Conservation (phyloP, 2,329 filamentous ascomycete genomes). For the Cadophora sp. region DNA sequence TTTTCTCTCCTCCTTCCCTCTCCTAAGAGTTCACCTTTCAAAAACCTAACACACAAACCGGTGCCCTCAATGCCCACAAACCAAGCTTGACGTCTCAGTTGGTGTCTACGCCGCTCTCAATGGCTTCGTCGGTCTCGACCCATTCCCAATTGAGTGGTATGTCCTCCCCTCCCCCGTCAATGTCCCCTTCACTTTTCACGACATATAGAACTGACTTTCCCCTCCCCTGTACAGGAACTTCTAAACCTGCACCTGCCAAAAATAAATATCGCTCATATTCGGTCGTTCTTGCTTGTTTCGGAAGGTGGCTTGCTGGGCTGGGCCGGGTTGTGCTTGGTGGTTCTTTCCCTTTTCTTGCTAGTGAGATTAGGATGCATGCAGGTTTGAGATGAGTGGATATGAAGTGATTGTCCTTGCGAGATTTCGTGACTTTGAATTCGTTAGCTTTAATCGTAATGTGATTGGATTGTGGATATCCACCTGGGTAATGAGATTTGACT, state of each 20-base stretch:
- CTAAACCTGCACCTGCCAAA: background rate
- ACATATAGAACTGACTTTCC: background rate
- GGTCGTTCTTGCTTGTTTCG: background rate
- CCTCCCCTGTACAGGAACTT: background rate
- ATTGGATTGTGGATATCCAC: background rate
- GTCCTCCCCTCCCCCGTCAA: too few species aligned
- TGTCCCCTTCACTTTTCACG: background rate
- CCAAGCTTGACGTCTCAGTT: conserved; percentile 3
- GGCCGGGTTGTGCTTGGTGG: background rate
- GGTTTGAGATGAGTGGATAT: too few species aligned
- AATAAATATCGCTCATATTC: background rate
- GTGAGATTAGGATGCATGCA: too few species aligned
- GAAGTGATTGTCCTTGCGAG: background rate
- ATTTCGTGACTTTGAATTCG: background rate
- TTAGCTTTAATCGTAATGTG: background rate
- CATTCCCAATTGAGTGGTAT: conserved; percentile 10
- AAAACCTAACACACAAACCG: background rate
- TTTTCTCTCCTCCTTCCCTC: too few species aligned
- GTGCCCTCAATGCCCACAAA: background rate
- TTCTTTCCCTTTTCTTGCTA: background rate
- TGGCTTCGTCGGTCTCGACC: background rate
- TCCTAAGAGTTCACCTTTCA: background rate
- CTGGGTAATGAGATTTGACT: background rate
- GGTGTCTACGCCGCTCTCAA: conserved; percentile 1
- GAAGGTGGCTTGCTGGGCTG: background rate